phyloP scores from a whole-genome alignment of 176 grass and related monocot species.

The Elaeis guineensis region DNA sequence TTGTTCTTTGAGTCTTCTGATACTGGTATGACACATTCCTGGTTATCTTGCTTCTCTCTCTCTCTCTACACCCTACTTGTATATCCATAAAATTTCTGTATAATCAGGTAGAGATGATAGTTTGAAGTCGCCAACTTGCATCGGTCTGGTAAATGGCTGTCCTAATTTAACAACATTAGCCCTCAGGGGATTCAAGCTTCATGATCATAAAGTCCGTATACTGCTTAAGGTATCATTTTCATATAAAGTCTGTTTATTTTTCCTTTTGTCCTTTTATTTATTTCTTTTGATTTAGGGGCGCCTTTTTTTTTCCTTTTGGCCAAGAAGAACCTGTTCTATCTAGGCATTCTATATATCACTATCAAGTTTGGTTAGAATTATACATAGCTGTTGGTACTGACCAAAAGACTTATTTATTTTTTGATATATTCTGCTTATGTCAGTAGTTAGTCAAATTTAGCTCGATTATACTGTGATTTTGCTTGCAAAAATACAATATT shows the following conservation, averaged over 20 bases:
- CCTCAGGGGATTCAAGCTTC: slow-evolving; percentile 21
- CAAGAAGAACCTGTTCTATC: no score
- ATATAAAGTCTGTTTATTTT: slow-evolving; percentile 9
- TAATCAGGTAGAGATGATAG: slow-evolving; percentile 22
- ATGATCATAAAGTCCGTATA: slow-evolving; percentile 23
- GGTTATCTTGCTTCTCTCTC: not conserved
- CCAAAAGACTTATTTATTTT: no score
- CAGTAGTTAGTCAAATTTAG: no score
- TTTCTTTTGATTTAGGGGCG: no score
- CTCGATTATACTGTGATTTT: no score
- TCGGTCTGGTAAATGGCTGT: slow-evolving; percentile 16
- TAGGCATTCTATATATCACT: no score
- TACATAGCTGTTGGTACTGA: no score
- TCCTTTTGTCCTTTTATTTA: not conserved
- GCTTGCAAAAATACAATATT: not conserved
- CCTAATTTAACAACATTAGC: slow-evolving; percentile 12
- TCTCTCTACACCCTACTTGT: not conserved
- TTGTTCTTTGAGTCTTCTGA: slow-evolving; percentile 14
- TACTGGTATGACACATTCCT: slow-evolving; percentile 8
- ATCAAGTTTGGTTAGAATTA: no score
- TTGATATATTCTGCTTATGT: no score
- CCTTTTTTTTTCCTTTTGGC: no score
- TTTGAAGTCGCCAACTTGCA: slow-evolving; percentile 19
- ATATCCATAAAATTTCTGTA: not conserved
- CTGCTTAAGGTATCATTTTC: slow-evolving; percentile 12